Base-by-base conservation (phyloP, 345 rosid genomes). In the Boechera retrofracta region DNA sequence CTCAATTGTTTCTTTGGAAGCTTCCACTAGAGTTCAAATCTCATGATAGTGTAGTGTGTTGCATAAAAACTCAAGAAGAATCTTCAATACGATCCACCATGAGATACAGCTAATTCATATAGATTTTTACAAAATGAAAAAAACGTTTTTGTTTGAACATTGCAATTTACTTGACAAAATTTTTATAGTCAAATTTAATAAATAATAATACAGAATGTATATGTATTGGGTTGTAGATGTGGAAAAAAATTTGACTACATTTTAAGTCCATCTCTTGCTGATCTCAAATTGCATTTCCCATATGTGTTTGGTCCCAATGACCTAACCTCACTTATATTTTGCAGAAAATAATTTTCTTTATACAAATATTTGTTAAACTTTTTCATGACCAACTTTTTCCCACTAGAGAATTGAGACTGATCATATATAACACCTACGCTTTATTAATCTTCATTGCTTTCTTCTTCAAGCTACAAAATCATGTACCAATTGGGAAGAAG, bases 401-500 rank as follows among this genome's bases (percentile, higher is more conserved):
- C 64, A 69, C 42, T 69, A 69, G 58, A 62, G 80, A 54, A 62
- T 44, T 33, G 58, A 76, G 18, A 62, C 70, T 69, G 57, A 52
- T 53, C 57, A 69, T 18, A 62, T 39, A 9, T 38, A 2, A 69
- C 75, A 32, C n/a, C 52, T 53, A 62, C 2, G 39, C 38, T 51
- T 73, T 77, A 78, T 39, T 74, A 61, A 35, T 35, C 67, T 74
- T 56, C 67, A 13, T 56, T 71, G 76, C 26, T 64, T 64, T 57
- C 67, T 29, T 29, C 67, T 47, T 77, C 72, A 77, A 77, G 61
- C 72, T 77, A 95, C 98, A 77, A 91, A 91, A 89, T 91, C 97
- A 73, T 89, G 97, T 45, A 91, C 82, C 67, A 86, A 58, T 58
- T 93, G 92, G 48, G 94, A 79, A 49, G 96, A 86, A 66, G 79